Base-by-base conservation (phyloP, 495 filamentous ascomycete species). In the Podospora appendiculata region DNA sequence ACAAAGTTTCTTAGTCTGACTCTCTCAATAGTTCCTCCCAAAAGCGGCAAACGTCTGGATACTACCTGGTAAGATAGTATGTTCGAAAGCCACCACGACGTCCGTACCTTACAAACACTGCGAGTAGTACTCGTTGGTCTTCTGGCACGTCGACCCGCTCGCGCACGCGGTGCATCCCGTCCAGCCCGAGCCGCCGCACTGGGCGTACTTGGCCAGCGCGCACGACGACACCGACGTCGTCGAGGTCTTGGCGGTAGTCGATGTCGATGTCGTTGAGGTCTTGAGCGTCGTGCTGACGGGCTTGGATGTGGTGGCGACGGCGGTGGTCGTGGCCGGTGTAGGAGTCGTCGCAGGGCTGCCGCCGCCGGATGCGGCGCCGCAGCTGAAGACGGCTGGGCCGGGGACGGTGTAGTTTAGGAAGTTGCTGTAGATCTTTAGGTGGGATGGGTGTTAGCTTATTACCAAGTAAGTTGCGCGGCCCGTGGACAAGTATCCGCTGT, bases 161-260 rank as follows among this genome's bases (percentile, higher is more conserved):
- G 55, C 59, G 54, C 67, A 70, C 6, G 40, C 44, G 9, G 59
- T 62, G 61, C 63, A 68, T 8, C 67, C 67, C 1, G 32, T 58
- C 34, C 36, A 70, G 11, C 63, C 62, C 32, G 14, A 52, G 6
- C 70, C 70, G 25, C 70, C 70, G 57, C 70, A 74, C 57, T 73
- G 70, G 32, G 57, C 58, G 35, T 58, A 73, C 53, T 67, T 64
- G 17, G 63, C 50, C 25, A 65, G 57, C 1, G 53, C 46, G 38
- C 68, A 68, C 8, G 45, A 35, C 10, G 46, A 40, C 1, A 19
- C 7, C 40, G 49, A 25, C 32, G 39, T 45, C 11, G 51, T 16
- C 7, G 39, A 8, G 2, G 47, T 41, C 35, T 36, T 33, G 41
- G 38, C 25, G 10, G 57, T 56, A 1, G 47, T 50, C 8, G 53